These are phyloP conservation scores for Rhizophlyctis rosea DNA, from an alignment of 192 early-diverging fungal species.

Conservation along the genomic window DNA sequence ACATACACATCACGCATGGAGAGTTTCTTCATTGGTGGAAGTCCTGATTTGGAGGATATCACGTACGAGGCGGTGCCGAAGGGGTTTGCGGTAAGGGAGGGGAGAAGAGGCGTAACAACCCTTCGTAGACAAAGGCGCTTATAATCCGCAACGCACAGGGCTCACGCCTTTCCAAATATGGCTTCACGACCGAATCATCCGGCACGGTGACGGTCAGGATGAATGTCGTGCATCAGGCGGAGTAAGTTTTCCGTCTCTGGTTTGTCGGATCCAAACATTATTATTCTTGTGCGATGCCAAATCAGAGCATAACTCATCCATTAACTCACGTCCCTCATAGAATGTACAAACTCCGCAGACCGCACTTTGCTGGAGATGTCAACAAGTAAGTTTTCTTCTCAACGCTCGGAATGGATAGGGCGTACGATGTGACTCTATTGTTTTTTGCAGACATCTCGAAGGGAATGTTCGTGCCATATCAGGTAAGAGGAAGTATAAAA, in stretches of 20 bases:
- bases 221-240: constrained; percentile 35
- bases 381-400: too few relatives aligned
- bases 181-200: constrained; percentile 38
- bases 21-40: constrained; percentile 37
- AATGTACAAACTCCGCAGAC: too few relatives aligned
- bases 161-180: too few relatives aligned
- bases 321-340: too few relatives aligned
- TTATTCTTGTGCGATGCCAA: too few relatives aligned
- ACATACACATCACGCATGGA: constrained; percentile 17
- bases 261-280: constrained; percentile 3
- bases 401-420: background rate
- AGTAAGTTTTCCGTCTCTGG: constrained; percentile 15
- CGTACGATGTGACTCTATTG: background rate
- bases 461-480: constrained; percentile 16
- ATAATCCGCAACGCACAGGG: too few relatives aligned
- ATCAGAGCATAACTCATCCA: too few relatives aligned
- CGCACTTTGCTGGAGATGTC: too few relatives aligned
- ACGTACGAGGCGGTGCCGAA: constrained; percentile 22
- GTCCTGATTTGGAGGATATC: constrained; percentile 33
- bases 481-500: background rate
- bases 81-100: too few relatives aligned
- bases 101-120: too few relatives aligned
- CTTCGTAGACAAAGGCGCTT: too few relatives aligned
- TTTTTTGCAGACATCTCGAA: background rate
- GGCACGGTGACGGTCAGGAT: constrained; percentile 29